These are phyloP conservation scores for Sphenostylis stenocarpa DNA, from an alignment of 306 rosid species.

Conservation along the genomic window DNA sequence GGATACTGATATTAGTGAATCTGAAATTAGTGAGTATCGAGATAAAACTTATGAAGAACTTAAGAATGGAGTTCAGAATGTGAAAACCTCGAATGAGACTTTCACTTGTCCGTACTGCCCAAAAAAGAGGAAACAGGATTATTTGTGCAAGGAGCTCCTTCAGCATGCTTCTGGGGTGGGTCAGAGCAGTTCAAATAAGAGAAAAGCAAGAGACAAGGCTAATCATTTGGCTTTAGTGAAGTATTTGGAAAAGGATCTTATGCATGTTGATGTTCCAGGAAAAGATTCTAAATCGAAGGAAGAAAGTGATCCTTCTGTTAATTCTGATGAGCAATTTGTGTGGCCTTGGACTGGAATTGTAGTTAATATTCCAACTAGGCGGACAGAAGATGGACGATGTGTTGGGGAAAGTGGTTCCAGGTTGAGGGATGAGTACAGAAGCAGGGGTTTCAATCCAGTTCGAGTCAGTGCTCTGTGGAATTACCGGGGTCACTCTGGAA, in stretches of 20 bases:
- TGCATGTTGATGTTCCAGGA: slow-evolving; percentile 45
- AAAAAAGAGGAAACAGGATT: slow-evolving; percentile 68
- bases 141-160: slow-evolving; percentile 61
- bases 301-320: slow-evolving; percentile 39
- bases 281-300: slow-evolving; percentile 25
- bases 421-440: slow-evolving; percentile 74
- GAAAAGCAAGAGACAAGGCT: slow-evolving; percentile 72
- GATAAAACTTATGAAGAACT: slow-evolving; percentile 59
- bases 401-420: slow-evolving; percentile 90
- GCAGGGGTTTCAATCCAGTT: slow-evolving; percentile 76
- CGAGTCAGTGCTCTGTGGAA: slow-evolving; percentile 87
- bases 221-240: slow-evolving; percentile 76
- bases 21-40: slow-evolving; percentile 61
- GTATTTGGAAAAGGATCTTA: slow-evolving; percentile 68
- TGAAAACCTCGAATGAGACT: slow-evolving; percentile 60
- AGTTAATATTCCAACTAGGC: slow-evolving; percentile 75
- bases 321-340: slow-evolving; percentile 73
- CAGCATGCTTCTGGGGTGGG: slow-evolving; percentile 98
- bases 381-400: slow-evolving; percentile 55
- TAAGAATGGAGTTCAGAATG: slow-evolving; percentile 59
- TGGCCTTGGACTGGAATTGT: slow-evolving; percentile 95
- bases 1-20: slow-evolving; percentile 74
- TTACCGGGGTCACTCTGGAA: slow-evolving; percentile 80
- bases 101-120: slow-evolving; percentile 85
- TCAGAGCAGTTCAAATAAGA: slow-evolving; percentile 73